Conservation (phyloP, 163 green algal species). For the Prototheca wickerhamii region DNA sequence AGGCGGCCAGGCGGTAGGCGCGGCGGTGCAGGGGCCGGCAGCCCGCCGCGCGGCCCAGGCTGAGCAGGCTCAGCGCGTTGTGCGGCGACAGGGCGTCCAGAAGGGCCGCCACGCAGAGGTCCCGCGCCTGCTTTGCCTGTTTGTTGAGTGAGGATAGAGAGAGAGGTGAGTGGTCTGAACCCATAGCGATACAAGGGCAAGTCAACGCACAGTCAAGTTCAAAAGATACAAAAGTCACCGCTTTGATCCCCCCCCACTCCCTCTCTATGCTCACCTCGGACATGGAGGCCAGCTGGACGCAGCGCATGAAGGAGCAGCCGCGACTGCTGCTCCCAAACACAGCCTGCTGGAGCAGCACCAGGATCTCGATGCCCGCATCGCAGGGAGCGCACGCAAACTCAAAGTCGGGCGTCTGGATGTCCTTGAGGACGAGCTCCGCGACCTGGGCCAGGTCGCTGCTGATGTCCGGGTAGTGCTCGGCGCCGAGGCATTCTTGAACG, state of each 20-base stretch:
- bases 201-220: too few species aligned
- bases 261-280: conserved; percentile 1
- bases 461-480: conserved; percentile 1
- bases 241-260: neutral
- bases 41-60: conserved; percentile 1
- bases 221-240: too few species aligned
- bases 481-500: neutral
- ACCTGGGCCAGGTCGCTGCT: conserved; percentile 4
- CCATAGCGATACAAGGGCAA: neutral
- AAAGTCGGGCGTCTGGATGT: conserved; percentile 9
- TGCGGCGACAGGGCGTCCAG: conserved; percentile 7
- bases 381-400: conserved; percentile 3
- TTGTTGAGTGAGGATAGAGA: neutral
- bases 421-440: conserved; percentile 8
- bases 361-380: conserved; percentile 1
- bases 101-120: conserved; percentile 16
- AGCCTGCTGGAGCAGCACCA: conserved; percentile 9
- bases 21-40: conserved; percentile 8
- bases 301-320: conserved; percentile 2
- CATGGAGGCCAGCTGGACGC: conserved; percentile 4
- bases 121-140: conserved; percentile 6
- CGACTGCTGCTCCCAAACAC: conserved; percentile 9
- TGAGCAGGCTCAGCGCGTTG: conserved; percentile 22
- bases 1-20: conserved; percentile 3
- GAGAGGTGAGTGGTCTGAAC: neutral